Conservation (phyloP, 148 eudicot genomes). For the Drosera capensis region DNA sequence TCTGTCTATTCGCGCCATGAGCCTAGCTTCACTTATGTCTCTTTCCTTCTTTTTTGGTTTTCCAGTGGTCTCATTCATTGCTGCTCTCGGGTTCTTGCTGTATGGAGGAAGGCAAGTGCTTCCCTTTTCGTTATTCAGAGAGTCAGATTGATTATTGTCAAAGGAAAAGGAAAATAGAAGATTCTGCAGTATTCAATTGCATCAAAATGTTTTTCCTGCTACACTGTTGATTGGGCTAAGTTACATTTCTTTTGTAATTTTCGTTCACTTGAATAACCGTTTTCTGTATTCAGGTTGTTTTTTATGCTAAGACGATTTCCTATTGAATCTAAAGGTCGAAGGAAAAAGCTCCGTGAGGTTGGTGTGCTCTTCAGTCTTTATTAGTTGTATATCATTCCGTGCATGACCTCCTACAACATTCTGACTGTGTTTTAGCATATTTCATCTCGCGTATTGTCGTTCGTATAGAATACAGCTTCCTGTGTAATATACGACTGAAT, state of each 20-base stretch:
- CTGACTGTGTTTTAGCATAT: too few species aligned
- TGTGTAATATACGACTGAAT: too few species aligned
- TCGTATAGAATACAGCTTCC: too few species aligned
- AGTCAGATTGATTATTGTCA: too few species aligned
- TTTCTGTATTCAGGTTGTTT: constrained; percentile 26
- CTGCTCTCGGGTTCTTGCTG: constrained; percentile 44
- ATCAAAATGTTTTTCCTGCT: too few species aligned
- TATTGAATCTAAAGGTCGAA: constrained; percentile 53
- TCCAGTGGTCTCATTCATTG: constrained; percentile 41
- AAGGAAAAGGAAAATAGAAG: too few species aligned
- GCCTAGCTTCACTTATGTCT: not conserved
- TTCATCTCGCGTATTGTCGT: too few species aligned
- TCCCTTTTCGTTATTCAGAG: constrained; percentile 5
- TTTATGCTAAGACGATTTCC: constrained; percentile 50
- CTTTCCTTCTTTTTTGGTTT: constrained; percentile 2
- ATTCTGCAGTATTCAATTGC: too few species aligned
- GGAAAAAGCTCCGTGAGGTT: constrained; percentile 74
- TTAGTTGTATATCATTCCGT: too few species aligned
- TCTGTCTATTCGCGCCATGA: too few species aligned
- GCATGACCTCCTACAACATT: too few species aligned
- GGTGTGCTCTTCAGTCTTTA: constrained; percentile 8
- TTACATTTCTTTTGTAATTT: not conserved
- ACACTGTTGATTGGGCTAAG: too few species aligned
- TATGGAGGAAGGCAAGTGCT: constrained; percentile 47
- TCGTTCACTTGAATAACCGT: not conserved